Conservation (phyloP, 2,329 filamentous ascomycete genomes). For the Hymenoscyphus albidus region DNA sequence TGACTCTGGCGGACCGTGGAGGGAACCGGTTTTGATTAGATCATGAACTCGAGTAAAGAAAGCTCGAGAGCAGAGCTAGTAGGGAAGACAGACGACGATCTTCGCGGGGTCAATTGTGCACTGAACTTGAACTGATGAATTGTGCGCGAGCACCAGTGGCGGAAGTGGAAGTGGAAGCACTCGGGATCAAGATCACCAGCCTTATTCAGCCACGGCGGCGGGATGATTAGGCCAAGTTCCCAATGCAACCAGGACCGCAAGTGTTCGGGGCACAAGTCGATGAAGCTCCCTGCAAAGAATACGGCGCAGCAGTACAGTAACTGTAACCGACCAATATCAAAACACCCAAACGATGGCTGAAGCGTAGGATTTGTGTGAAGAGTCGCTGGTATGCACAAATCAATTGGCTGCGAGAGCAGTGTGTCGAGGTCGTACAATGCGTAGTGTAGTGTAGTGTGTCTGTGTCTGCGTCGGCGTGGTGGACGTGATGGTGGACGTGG, state of each 20-base stretch:
- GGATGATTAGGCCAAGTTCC: not conserved
- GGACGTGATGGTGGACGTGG: no score
- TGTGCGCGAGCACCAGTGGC: not conserved
- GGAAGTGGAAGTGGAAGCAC: not conserved
- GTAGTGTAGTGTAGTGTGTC: not conserved
- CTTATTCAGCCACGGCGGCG: not conserved
- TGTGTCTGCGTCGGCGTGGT: not conserved
- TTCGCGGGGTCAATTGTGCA: constrained; percentile 1
- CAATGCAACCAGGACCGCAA: not conserved
- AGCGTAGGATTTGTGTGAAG: constrained; percentile 3
- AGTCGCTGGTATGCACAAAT: constrained; percentile 6
- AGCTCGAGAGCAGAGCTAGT: not conserved
- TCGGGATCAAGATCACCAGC: not conserved
- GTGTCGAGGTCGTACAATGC: not conserved
- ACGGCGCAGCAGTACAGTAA: not conserved
- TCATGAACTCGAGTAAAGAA: not conserved
- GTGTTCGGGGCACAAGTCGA: not conserved
- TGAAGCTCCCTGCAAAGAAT: not conserved
- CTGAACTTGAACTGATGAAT: no score
- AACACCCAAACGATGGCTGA: not conserved
- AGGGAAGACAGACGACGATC: not conserved
- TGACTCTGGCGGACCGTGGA: not conserved
- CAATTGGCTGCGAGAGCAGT: constrained; percentile 2
- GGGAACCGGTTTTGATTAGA: not conserved
- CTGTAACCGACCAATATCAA: no score